Evolutionary conservation across 148 eudicot genomes (phyloP).

Genomic region (Rhododendron kiyosumense): DNA sequence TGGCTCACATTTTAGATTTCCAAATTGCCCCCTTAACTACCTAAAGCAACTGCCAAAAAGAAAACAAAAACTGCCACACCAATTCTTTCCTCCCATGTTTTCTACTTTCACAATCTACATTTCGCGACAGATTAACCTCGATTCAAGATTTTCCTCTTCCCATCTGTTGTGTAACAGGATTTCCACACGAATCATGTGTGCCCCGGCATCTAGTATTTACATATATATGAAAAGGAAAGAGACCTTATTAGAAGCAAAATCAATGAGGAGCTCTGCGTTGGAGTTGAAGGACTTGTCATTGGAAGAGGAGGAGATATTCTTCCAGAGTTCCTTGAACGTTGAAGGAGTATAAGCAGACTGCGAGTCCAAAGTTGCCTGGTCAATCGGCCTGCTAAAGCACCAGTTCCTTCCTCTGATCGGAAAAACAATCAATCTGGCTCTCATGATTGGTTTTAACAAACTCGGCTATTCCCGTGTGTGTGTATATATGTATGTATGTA

Average conservation of each 20-base stretch:
- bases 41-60: neutral
- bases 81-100: neutral
- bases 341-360: slow-evolving; percentile 44
- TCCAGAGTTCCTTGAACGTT: slow-evolving; percentile 54
- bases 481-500: neutral
- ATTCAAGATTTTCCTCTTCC: neutral
- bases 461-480: neutral
- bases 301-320: slow-evolving; percentile 29
- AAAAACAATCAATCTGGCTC: slow-evolving; percentile 74
- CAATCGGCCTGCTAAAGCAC: slow-evolving; percentile 77
- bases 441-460: slow-evolving; percentile 28
- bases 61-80: neutral
- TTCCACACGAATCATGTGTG: neutral
- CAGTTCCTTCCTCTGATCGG: slow-evolving; percentile 87
- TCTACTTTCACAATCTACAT: neutral
- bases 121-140: neutral
- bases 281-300: slow-evolving; percentile 31
- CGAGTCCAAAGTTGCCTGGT: slow-evolving; percentile 27
- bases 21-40: neutral
- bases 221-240: neutral
- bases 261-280: slow-evolving; percentile 68
- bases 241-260: slow-evolving; percentile 76
- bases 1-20: neutral
- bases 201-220: neutral
- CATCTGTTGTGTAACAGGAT: neutral